phyloP scores from a whole-genome alignment of 2,329 filamentous ascomycete genomes.

The Ceratocystis smalleyi region DNA sequence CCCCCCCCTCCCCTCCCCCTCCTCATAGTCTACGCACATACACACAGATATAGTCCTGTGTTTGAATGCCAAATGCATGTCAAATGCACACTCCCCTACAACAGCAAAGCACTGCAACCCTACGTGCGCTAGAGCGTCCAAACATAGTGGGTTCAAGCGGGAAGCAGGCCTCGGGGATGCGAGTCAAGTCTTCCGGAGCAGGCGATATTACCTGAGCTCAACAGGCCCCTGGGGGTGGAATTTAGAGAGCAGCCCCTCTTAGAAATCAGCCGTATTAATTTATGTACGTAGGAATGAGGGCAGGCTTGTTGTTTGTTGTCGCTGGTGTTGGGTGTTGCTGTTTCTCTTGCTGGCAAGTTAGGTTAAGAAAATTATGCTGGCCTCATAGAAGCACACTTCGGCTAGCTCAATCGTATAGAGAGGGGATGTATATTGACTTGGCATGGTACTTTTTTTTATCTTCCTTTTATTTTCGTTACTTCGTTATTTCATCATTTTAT shows the following conservation, averaged over 20 bases:
- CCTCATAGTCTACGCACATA: not conserved
- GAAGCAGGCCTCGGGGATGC: conserved; percentile 9
- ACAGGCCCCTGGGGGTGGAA: not conserved
- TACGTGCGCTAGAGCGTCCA: not conserved
- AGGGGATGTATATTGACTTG: not conserved
- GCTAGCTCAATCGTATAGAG: not conserved
- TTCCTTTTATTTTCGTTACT: not conserved
- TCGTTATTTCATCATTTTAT: not conserved
- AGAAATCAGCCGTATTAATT: not conserved
- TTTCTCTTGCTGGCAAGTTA: not conserved
- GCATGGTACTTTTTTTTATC: not conserved
- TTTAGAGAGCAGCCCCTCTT: not conserved
- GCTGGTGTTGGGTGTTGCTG: not conserved
- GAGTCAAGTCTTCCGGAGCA: not conserved
- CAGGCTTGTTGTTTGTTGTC: not conserved
- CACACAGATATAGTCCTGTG: not conserved
- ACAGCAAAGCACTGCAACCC: conserved; percentile 1
- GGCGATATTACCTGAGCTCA: conserved; percentile 1
- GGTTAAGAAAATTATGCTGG: not conserved
- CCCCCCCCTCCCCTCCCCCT: not conserved
- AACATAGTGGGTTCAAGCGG: conserved; percentile 6
- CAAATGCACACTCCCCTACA: conserved; percentile 5
- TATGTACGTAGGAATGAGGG: not conserved
- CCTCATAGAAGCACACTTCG: not conserved
- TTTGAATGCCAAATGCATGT: conserved; percentile 3